Evolutionary conservation across 2,329 filamentous ascomycete species (phyloP), one percentile per base, ranked within the genome.

Genomic region (Xylaria sp.): DNA sequence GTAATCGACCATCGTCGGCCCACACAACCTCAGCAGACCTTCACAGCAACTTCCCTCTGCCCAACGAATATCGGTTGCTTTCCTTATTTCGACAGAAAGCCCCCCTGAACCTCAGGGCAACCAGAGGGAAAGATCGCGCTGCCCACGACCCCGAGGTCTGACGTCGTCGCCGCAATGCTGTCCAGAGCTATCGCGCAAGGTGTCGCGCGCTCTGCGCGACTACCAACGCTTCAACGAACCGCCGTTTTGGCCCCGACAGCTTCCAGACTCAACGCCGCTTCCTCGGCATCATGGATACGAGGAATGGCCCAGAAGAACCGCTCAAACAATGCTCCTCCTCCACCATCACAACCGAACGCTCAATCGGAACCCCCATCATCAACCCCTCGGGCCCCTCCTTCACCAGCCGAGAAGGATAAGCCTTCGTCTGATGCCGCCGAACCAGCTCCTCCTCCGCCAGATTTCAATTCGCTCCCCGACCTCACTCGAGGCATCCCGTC

Each of bases 401-500:
- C 74, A 6, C 46, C 72, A 3, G 46, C 70, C 48, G 55, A 65
- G 18, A 63, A 72, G 34, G 28, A 28, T 28, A 37, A 37, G 65
- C 48, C 73, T 23, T 59, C 72, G 55, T 58, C 65, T 66, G 51
- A 65, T 58, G 48, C 70, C 48, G 56, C 68, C 57, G 65, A 70
- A 66, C 13, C 68, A 20, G 76, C 82, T 64, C 72, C 82, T 64
- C 72, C 80, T 57, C 81, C 84, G 74, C 84, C 89, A 62, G 87
- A 91, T 76, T 72, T 79, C 10, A 72, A 66, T 58, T 91, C 93
- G 63, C 88, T 98, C 13, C 95, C 95, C 63, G 94, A 98, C 79
- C 86, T 98, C 54, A 96, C 94, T n/a, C 91, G 95, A 77, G 95
- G 95, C 72, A 97, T 98, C 71, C 95, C 95, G 0, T 97, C 94